Evolutionary conservation across 1,284 basidiomycete genomes (phyloP), one percentile per base, ranked within the genome.

Genomic region (Kwoniella shivajii): DNA sequence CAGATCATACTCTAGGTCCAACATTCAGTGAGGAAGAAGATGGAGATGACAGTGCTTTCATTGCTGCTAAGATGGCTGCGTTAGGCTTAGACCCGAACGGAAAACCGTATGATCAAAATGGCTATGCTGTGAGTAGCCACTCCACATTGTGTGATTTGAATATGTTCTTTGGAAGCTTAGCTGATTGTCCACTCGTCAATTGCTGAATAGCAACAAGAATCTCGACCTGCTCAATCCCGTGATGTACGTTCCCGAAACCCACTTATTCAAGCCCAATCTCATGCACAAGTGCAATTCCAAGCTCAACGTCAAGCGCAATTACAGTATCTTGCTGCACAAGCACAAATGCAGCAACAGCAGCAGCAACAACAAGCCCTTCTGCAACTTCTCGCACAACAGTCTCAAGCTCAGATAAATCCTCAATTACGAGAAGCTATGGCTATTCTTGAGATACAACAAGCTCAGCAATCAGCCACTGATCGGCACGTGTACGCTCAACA

Each of bases 21-120:
- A 67, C 62, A 1, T 75, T 74, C 54, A 70, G 66, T 43, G 72
- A 73, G 38, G 74, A 76, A 34, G 72, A 76, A 49, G 74, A 76
- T 54, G 71, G 69, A 1, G 74, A 76, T 56, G 74, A 76, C 51
- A 65, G 70, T 6, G 68, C 65, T 38, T 74, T 68, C 43, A 71
- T 76, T n/a, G 69, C 74, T 11, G 56, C 61, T 2, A 69, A 69
- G 52, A 74, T 76, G 72, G 68, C 69, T 33, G 56, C 60, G 2
- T 47, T 74, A 20, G 68, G 69, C 2, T 33, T 74, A 41, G 64
- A 69, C 47, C 61, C 63, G 2, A 57, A 52, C 24, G 63, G 65
- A 1, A 33, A 36, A 29, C 60, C 60, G n/a, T 67, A 67, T 47
- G 55, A 45, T 33, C 55, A 53, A 18, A 56, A 36, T 31, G 54